Evolutionary conservation across 257 asterid genomes (phyloP).

Genomic region (Solanum clarkiae): DNA sequence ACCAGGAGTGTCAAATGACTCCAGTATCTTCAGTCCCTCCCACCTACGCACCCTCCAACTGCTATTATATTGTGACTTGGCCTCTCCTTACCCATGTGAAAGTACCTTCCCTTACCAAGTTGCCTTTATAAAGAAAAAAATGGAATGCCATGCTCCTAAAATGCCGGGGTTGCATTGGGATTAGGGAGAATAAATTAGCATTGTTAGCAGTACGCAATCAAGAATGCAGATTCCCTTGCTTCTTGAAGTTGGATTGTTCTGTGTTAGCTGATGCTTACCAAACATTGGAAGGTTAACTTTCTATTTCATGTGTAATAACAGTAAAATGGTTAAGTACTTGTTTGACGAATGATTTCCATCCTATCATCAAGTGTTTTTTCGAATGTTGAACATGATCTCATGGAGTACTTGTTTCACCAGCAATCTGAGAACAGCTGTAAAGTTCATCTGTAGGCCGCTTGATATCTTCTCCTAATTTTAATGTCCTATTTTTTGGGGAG

Average conservation of each 20-base stretch:
- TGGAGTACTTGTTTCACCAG: neutral
- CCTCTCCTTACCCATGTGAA: neutral
- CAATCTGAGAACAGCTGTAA: neutral
- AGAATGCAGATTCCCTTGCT: neutral
- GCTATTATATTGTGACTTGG: neutral
- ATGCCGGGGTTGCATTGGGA: neutral
- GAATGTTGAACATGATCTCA: neutral
- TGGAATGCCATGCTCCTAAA: neutral
- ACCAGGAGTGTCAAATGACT: neutral
- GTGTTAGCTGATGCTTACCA: neutral
- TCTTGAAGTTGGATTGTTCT: neutral
- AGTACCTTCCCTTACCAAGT: neutral
- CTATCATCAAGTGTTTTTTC: neutral
- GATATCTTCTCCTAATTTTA: neutral
- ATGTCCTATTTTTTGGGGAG: constrained; percentile 19
- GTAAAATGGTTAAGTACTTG: neutral
- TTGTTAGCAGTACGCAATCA: neutral
- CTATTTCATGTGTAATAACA: neutral
- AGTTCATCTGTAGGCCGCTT: neutral
- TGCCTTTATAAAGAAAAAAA: neutral
- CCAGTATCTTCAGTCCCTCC: neutral
- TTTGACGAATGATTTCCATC: neutral
- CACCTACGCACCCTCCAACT: neutral
- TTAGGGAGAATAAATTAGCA: neutral
- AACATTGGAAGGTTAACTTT: neutral